These are phyloP conservation scores for Poterioochromonas sp. DNA, from an alignment of 352 stramenopile species.

Conservation along the genomic window DNA sequence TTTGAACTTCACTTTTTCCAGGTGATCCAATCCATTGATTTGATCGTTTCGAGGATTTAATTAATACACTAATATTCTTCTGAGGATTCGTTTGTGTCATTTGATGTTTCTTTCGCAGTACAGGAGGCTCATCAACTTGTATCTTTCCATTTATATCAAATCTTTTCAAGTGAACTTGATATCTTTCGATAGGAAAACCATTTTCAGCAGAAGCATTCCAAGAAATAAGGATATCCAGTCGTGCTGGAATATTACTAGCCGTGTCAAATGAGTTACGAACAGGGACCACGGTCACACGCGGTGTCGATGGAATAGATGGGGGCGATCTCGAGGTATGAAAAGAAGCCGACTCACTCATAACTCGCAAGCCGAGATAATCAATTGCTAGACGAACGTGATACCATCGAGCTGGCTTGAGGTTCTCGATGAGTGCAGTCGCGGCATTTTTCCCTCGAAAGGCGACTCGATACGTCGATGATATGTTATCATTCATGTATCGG, in stretches of 20 bases:
- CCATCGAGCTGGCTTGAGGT: constrained; percentile 19
- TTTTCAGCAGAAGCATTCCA: constrained; percentile 1
- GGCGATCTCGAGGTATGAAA: neutral
- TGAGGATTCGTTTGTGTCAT: neutral
- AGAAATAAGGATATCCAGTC: neutral
- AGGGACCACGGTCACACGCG: neutral
- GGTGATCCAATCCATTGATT: constrained; percentile 26
- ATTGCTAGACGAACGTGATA: constrained; percentile 34
- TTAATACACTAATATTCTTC: neutral
- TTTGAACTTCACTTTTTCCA: constrained; percentile 18
- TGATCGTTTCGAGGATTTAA: neutral
- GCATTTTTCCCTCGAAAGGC: neutral
- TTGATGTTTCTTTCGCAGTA: neutral
- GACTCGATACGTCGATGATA: neutral
- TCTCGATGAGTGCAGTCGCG: neutral
- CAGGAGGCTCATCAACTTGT: neutral
- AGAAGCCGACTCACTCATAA: neutral
- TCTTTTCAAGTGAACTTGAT: constrained; percentile 24
- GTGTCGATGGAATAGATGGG: neutral
- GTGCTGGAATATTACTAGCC: neutral
- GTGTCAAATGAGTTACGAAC: neutral
- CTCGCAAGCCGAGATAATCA: constrained; percentile 12
- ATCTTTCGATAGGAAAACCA: neutral
- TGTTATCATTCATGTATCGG: constrained; percentile 20
- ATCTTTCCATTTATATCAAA: neutral